Conservation (phyloP, 495 filamentous ascomycete species). For the Daldinia vernicosa region DNA sequence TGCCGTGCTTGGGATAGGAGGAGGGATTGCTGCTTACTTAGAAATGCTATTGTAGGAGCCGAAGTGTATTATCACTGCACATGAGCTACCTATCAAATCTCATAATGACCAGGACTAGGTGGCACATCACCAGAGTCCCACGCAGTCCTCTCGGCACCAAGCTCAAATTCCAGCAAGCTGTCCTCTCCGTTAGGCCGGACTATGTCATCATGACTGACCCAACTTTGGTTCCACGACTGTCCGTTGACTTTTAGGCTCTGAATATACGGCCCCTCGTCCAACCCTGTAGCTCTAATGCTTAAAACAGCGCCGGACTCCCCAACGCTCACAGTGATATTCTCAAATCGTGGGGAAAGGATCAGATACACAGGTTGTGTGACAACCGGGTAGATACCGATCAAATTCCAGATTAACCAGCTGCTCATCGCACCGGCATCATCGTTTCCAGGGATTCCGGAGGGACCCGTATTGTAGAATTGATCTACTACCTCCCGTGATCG, state of each 20-base stretch:
- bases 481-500: slow-evolving; percentile 62
- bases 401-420: slow-evolving; percentile 70
- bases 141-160: slow-evolving; percentile 57
- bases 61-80: too few relatives aligned
- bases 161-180: slow-evolving; percentile 62
- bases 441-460: slow-evolving; percentile 69
- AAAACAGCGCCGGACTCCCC: slow-evolving; percentile 59
- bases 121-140: slow-evolving; percentile 68
- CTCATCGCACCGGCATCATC: slow-evolving; percentile 73
- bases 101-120: slow-evolving; percentile 51
- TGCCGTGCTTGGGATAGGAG: too few relatives aligned
- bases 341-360: slow-evolving; percentile 66
- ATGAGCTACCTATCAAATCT: slow-evolving; percentile 13
- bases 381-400: slow-evolving; percentile 71
- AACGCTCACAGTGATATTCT: slow-evolving; percentile 63
- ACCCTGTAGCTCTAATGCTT: slow-evolving; percentile 52
- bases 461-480: slow-evolving; percentile 59
- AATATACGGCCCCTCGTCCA: slow-evolving; percentile 59
- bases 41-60: too few relatives aligned
- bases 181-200: slow-evolving; percentile 64
- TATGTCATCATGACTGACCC: slow-evolving; percentile 69
- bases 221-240: slow-evolving; percentile 60
- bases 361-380: slow-evolving; percentile 69
- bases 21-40: too few relatives aligned
- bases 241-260: slow-evolving; percentile 61